phyloP scores from a whole-genome alignment of 805 yeast species.

The Kregervanrija fluxuum region DNA sequence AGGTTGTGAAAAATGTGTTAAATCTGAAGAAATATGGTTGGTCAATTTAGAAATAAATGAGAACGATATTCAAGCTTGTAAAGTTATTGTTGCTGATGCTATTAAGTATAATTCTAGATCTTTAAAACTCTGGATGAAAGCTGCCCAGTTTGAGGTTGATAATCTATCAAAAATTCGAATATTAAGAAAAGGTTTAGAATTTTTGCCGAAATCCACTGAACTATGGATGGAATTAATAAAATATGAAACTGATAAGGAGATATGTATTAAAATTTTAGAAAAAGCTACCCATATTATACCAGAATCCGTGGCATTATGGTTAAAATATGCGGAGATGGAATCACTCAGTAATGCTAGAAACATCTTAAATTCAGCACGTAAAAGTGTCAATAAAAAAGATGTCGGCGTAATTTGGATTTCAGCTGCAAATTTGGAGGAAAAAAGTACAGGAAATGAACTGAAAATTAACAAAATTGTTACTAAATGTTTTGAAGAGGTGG shows the following conservation, averaged over 20 bases:
- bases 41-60: conserved; percentile 63
- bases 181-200: conserved; percentile 65
- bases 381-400: conserved; percentile 35
- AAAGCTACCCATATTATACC: conserved; percentile 72
- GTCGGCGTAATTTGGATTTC: conserved; percentile 58
- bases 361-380: conserved; percentile 55
- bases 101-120: conserved; percentile 50
- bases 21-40: conserved; percentile 72
- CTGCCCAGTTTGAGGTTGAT: conserved; percentile 60
- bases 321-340: conserved; percentile 42
- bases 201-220: conserved; percentile 44
- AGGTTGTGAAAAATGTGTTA: conserved; percentile 67
- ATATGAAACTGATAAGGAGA: conserved; percentile 45
- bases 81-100: conserved; percentile 58
- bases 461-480: conserved; percentile 42
- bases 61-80: conserved; percentile 37
- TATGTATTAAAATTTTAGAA: conserved; percentile 44
- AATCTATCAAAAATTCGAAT: conserved; percentile 44
- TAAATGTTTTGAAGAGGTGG: conserved; percentile 39
- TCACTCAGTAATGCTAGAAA: conserved; percentile 42
- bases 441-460: conserved; percentile 32
- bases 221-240: conserved; percentile 69
- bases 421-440: conserved; percentile 64
- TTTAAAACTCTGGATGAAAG: conserved; percentile 65
- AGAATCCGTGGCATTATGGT: conserved; percentile 57